Evolutionary conservation across 2,329 filamentous ascomycete genomes (phyloP).

Genomic region (Plectosphaerella plurivora): DNA sequence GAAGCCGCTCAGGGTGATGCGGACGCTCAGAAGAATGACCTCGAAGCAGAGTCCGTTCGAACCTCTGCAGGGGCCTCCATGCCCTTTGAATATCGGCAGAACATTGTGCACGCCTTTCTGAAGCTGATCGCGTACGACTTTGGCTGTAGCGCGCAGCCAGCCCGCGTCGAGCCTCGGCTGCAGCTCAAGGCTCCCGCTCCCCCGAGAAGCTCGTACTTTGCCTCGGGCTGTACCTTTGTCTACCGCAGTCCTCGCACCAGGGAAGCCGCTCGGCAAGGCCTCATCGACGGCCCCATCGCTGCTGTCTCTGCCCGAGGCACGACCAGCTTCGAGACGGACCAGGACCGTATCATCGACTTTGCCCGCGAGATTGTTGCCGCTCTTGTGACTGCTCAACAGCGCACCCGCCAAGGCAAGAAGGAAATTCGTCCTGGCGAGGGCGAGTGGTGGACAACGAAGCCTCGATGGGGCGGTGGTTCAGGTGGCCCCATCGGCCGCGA

Average conservation of each 20-base stretch:
- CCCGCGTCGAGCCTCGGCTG: slow-evolving; percentile 55
- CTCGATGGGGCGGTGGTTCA: slow-evolving; percentile 58
- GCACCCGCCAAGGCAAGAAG: slow-evolving; percentile 50
- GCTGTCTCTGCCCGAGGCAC: slow-evolving; percentile 54
- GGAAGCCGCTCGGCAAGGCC: slow-evolving; percentile 52
- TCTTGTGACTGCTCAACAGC: slow-evolving; percentile 60
- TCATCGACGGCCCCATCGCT: slow-evolving; percentile 58
- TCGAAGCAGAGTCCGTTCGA: slow-evolving; percentile 23
- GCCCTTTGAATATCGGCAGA: slow-evolving; percentile 53
- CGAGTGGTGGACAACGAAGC: slow-evolving; percentile 58
- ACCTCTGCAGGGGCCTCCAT: slow-evolving; percentile 49
- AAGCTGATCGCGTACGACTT: slow-evolving; percentile 65
- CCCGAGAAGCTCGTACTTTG: slow-evolving; percentile 48
- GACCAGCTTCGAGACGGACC: slow-evolving; percentile 44
- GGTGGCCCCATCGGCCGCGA: slow-evolving; percentile 62
- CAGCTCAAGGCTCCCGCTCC: slow-evolving; percentile 35
- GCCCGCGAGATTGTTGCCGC: slow-evolving; percentile 57
- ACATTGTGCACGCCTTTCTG: slow-evolving; percentile 54
- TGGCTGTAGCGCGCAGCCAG: slow-evolving; percentile 54
- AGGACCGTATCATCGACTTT: slow-evolving; percentile 59
- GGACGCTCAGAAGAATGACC: slow-evolving; percentile 8
- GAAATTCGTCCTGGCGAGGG: slow-evolving; percentile 55
- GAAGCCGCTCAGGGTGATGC: slow-evolving; percentile 5
- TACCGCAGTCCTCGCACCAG: slow-evolving; percentile 57
- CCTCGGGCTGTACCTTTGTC: slow-evolving; percentile 55